phyloP scores from a whole-genome alignment of 2,329 filamentous ascomycete genomes.

The Diaporthe citriasiana region DNA sequence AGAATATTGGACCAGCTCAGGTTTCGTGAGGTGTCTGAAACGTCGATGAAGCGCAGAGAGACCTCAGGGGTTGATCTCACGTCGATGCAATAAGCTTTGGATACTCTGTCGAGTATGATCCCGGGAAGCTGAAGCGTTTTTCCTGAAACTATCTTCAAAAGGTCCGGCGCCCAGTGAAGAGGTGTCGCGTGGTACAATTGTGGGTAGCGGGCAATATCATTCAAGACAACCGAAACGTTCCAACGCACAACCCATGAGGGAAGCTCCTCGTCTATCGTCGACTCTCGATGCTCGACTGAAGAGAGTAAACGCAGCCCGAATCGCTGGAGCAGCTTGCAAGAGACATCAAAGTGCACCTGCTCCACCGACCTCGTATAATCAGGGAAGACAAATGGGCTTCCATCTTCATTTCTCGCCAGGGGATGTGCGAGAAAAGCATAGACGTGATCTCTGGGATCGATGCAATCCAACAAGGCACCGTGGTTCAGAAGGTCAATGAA shows the following conservation, averaged over 20 bases:
- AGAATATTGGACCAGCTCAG: constrained; percentile 24
- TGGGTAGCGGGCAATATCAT: constrained; percentile 7
- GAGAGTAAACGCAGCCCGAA: constrained; percentile 3
- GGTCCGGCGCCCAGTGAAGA: background rate
- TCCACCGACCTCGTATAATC: constrained; percentile 15
- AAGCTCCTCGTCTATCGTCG: background rate
- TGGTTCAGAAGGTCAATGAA: constrained; percentile 19
- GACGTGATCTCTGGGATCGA: constrained; percentile 16
- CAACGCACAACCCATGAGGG: constrained; percentile 14
- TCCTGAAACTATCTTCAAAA: background rate
- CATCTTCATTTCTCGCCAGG: constrained; percentile 5
- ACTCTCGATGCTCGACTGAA: constrained; percentile 10
- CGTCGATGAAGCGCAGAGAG: background rate
- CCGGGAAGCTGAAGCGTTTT: background rate
- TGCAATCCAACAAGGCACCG: constrained; percentile 5
- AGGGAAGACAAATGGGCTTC: background rate
- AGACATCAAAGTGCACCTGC: background rate
- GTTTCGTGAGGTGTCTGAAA: background rate
- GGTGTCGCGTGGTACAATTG: background rate
- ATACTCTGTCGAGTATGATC: background rate
- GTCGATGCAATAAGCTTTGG: constrained; percentile 13
- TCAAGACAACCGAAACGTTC: background rate
- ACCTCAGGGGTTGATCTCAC: constrained; percentile 14
- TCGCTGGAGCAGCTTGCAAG: background rate
- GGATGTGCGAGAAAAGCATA: constrained; percentile 27